Evolutionary conservation across 2,329 filamentous ascomycete genomes (phyloP).

Genomic region (Biscogniauxia sp.): DNA sequence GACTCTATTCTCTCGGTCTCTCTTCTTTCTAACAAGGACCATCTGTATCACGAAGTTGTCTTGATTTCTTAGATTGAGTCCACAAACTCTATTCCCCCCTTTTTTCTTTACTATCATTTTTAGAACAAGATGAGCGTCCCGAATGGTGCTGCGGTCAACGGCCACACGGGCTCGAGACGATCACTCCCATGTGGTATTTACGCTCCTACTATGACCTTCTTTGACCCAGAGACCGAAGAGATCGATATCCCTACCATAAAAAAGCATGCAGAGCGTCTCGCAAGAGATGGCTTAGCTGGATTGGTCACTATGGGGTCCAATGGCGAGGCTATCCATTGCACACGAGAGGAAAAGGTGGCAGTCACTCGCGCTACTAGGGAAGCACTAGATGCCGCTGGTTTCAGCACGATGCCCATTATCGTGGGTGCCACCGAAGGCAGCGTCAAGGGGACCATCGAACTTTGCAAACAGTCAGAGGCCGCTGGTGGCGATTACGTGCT

Average conservation of each 20-base stretch:
- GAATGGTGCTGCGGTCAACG: constrained; percentile 31
- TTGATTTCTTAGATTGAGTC: not conserved
- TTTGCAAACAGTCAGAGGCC: constrained; percentile 63
- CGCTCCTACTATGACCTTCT: constrained; percentile 88
- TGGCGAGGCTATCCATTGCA: constrained; percentile 84
- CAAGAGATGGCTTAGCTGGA: constrained; percentile 73
- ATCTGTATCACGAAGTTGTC: constrained; percentile 2
- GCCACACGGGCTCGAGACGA: constrained; percentile 40
- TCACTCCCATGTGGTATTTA: constrained; percentile 80
- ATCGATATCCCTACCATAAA: constrained; percentile 78
- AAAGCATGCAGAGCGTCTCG: constrained; percentile 76
- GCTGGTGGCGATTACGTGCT: constrained; percentile 79
- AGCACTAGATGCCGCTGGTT: constrained; percentile 78
- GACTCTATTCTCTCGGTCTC: constrained; percentile 16
- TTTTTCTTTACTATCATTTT: not conserved
- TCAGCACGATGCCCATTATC: constrained; percentile 72
- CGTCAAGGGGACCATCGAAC: constrained; percentile 75
- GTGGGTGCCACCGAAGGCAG: constrained; percentile 79
- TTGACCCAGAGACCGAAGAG: constrained; percentile 79
- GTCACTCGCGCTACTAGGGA: constrained; percentile 77
- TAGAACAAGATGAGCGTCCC: constrained; percentile 35
- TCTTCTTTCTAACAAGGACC: constrained; percentile 3
- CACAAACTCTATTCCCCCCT: not conserved
- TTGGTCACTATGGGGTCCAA: constrained; percentile 89
- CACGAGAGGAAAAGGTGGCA: constrained; percentile 70